Percentiles rank a stretch among this genome's conserved stretches.
These are phyloP conservation scores for Mycosphaerella sp. DNA, from an alignment of 2,329 filamentous ascomycete genomes.

Conservation along the genomic window DNA sequence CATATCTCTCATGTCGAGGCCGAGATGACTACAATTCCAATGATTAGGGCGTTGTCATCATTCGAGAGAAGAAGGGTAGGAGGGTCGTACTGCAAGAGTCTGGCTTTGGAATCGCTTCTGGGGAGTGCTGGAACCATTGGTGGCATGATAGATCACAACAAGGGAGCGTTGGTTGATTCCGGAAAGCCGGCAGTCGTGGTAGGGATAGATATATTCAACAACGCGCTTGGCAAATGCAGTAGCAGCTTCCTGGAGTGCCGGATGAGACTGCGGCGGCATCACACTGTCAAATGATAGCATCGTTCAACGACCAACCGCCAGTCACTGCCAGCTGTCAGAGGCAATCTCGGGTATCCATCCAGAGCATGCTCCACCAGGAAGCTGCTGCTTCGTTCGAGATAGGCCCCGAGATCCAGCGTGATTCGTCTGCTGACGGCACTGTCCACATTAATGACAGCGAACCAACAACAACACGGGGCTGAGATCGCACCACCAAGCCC, in stretches of 20 bases:
- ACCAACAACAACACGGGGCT: background rate
- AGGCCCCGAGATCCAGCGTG: background rate
- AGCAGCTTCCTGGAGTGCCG: background rate
- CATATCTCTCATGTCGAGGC: slow-evolving; percentile 32
- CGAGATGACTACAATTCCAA: slow-evolving; percentile 25
- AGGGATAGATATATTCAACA: background rate
- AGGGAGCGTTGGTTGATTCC: background rate
- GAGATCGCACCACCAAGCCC: background rate
- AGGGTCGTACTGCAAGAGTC: slow-evolving; percentile 31
- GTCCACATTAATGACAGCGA: background rate
- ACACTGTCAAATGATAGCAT: too few relatives aligned
- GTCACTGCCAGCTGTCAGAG: background rate
- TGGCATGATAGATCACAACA: slow-evolving; percentile 15
- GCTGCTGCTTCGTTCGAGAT: background rate
- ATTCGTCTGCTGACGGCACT: background rate
- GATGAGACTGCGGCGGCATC: background rate
- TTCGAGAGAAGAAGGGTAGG: background rate
- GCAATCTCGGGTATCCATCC: background rate
- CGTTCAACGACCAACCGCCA: background rate
- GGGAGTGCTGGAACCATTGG: slow-evolving; percentile 28
- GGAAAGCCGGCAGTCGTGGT: background rate
- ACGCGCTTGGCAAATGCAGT: background rate
- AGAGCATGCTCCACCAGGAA: background rate
- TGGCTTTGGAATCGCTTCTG: slow-evolving; percentile 38
- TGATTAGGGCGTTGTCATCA: background rate